A percentile compares a stretch with the other conserved stretches of the same genome.
These are phyloP conservation scores for Penicillium atrosanguineum DNA, from an alignment of 495 filamentous ascomycete genomes.

Conservation along the genomic window DNA sequence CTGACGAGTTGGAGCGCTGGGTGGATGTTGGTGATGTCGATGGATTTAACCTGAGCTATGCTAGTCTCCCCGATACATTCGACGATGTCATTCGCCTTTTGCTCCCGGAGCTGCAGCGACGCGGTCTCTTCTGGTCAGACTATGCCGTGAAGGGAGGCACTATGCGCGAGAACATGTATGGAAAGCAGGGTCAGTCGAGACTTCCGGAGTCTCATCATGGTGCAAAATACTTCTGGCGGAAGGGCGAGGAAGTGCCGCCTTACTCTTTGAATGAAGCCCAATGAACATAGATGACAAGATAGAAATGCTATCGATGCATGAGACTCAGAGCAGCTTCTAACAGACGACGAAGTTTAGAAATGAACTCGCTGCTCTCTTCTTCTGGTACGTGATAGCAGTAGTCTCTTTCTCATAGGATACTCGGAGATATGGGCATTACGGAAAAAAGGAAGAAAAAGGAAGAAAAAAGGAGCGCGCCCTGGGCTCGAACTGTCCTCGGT, in stretches of 20 bases:
- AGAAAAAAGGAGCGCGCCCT: no score
- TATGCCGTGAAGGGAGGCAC: constrained; percentile 45
- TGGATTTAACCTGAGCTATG: constrained; percentile 62
- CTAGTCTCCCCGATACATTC: constrained; percentile 59
- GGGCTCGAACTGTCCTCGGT: no score
- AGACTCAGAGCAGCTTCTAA: no score
- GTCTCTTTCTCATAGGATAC: no score
- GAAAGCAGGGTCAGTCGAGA: constrained; percentile 33
- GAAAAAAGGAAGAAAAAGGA: no score
- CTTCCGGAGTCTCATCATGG: constrained; percentile 44
- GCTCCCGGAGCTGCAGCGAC: constrained; percentile 42
- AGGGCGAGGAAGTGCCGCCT: constrained; percentile 27
- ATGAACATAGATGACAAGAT: not conserved
- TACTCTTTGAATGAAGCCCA: constrained; percentile 22
- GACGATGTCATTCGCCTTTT: constrained; percentile 56
- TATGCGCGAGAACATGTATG: constrained; percentile 45
- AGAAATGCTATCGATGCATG: no score
- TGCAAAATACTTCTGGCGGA: constrained; percentile 45
- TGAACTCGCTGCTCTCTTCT: no score
- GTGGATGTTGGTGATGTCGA: constrained; percentile 58
- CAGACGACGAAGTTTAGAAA: no score
- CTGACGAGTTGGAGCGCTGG: constrained; percentile 62
- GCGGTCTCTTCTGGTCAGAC: constrained; percentile 48
- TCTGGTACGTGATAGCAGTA: no score
- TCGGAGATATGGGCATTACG: no score